Base-by-base conservation (phyloP, 2,329 filamentous ascomycete species). In the Rhynchosporium agropyri region DNA sequence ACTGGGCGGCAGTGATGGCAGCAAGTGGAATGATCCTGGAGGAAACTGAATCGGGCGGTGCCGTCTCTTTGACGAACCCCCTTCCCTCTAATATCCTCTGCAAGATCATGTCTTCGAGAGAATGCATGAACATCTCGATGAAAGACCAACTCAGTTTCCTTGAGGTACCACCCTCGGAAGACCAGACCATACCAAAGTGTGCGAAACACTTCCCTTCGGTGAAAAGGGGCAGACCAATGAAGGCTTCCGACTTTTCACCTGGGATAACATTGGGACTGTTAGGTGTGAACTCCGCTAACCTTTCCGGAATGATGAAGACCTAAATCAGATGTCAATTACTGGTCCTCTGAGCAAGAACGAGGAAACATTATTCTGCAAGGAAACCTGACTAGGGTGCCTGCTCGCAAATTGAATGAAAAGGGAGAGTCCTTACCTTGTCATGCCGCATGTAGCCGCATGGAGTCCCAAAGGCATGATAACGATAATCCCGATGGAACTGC, bases 141-240 rank as follows among this genome's bases (percentile, higher is more conserved):
- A 84, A 89, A 1, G 80, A 81, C 88, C 88, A 91, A 7, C 85
- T 83, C 31, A 89, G 72, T 13, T 77, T 78, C 53, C 82, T 79
- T 53, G 79, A 79, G 15, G 78, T 76, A 15, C 86, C 78, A n/a
- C 85, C 87, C 64, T 88, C 81, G 49, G 78, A 76, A 5, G 86
- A 86, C 88, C 88, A 91, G 79, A 90, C 86, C 72, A 88, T 78
- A n/a, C 88, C 88, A 71, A 91, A 86, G 74, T 90, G 85, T 28
- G 85, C 87, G 69, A 89, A 83, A 71, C 85, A 89, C 72, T 87
- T 89, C 38, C 83, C 85, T 48, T 85, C 81, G 3, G 82, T 81
- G 67, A 87, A 89, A 1, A 91, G 76, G 0, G 88, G 88, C 13
- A 90, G 78, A 7, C 84, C 86, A 42, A 91, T 78, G 71, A 89